Percentiles rank a stretch among this genome's conserved stretches.
These are phyloP conservation scores for Aspergillus terreus DNA, from an alignment of 2,329 filamentous ascomycete species.

Conservation along the genomic window DNA sequence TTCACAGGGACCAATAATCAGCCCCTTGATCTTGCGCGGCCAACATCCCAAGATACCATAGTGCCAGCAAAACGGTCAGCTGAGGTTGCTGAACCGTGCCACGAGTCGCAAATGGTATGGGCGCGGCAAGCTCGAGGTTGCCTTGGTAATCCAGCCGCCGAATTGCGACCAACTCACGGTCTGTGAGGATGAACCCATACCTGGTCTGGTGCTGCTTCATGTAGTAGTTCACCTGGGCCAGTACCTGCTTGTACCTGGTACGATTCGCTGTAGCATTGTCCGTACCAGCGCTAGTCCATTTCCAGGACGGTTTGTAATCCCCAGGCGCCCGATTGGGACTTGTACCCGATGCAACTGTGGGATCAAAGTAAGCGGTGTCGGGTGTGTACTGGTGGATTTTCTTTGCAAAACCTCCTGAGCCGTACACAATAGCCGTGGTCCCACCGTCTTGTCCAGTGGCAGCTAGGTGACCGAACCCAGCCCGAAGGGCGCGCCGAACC, in stretches of 20 bases:
- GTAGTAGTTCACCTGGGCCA: slow-evolving; percentile 14
- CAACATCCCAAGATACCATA: slow-evolving; percentile 24
- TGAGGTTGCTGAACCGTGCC: slow-evolving; percentile 2
- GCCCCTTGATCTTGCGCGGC: slow-evolving; percentile 4
- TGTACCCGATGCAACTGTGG: background rate
- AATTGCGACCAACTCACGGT: slow-evolving; percentile 17
- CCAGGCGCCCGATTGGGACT: slow-evolving; percentile 4
- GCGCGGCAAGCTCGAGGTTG: slow-evolving; percentile 10
- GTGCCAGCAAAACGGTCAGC: slow-evolving; percentile 14
- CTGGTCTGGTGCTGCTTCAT: slow-evolving; percentile 12
- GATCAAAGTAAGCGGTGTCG: slow-evolving; percentile 4
- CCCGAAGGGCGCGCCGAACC: slow-evolving; percentile 2
- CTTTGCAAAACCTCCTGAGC: background rate
- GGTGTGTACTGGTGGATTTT: background rate
- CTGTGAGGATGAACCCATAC: slow-evolving; percentile 12
- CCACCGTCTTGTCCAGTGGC: background rate
- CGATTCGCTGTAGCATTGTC: background rate
- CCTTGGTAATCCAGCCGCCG: slow-evolving; percentile 13
- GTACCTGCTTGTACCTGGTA: slow-evolving; percentile 7
- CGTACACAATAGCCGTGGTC: slow-evolving; percentile 1
- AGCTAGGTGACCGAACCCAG: background rate
- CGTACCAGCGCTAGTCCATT: background rate
- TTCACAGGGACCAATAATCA: slow-evolving; percentile 1
- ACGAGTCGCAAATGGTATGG: slow-evolving; percentile 2
- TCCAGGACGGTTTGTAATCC: slow-evolving; percentile 1